Base-by-base conservation (phyloP, 2,329 filamentous ascomycete genomes). In the Ophiocordyceps polyrhachis-furcata region DNA sequence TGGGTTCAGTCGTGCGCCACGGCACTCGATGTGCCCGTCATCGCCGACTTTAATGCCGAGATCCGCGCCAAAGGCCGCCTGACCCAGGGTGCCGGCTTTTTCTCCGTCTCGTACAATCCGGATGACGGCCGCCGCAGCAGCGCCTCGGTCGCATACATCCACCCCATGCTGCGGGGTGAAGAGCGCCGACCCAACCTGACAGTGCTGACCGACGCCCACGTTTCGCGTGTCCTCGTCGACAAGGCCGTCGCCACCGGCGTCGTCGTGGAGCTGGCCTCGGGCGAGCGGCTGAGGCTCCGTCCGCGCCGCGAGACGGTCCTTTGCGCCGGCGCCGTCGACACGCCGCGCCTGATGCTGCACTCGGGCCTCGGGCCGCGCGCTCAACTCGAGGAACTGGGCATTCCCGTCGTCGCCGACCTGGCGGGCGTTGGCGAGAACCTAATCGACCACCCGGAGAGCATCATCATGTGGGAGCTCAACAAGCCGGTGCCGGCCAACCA, bases 91-190 rank as follows among this genome's bases (percentile, higher is more conserved):
- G 83, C 91, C 25, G 87, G 87, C 46, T 94, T 93, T 71, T 89
- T 93, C 70, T 87, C 81, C 51, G 79, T 93, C 52, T 80, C 83
- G 35, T 93, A 93, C 67, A 93, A 93, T 66, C 87, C 87, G 3
- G 86, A 93, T 56, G 80, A 86, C 55, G 84, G 86, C 56, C 75
- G 76, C 54, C 78, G 87, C 50, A 89, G 82, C 66, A 88, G 82
- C 58, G 86, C 87, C 48, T 87, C 81, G 47, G 86, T 93, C 20
- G 87, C 87, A 17, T 94, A 94, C 65, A 88, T 94, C 56, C 87
- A 94, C 64, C 87, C 87, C 32, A 87, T 93, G 56, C 73, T 93
- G 44, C 76, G 81, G 38, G 85, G 84, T 38, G 80, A 87, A 42
- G 85, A 93, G 70, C 76, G 79, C 60, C 73, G 84, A 46, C 77